These are phyloP conservation scores for Trichothecium sympodiale DNA, from an alignment of 2,329 filamentous ascomycete species.

Conservation along the genomic window DNA sequence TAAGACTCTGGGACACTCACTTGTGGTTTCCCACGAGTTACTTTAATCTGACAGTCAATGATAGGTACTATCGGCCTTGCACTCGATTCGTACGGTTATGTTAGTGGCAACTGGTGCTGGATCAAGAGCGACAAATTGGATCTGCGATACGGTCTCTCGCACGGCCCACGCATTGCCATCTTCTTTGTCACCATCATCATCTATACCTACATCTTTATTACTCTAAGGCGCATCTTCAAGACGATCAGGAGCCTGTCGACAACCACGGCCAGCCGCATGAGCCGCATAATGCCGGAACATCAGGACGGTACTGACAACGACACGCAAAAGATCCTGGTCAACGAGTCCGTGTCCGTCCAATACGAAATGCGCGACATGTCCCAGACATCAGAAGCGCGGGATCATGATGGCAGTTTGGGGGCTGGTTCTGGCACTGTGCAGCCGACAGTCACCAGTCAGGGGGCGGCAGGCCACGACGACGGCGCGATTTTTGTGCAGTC, in stretches of 20 bases:
- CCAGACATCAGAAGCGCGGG: constrained; percentile 1
- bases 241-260: constrained; percentile 1
- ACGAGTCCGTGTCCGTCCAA: constrained; percentile 6
- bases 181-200: constrained; percentile 27
- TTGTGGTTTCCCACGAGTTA: background rate
- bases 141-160: constrained; percentile 31
- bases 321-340: constrained; percentile 6
- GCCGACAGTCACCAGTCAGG: constrained; percentile 2
- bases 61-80: constrained; percentile 3
- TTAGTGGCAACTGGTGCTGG: constrained; percentile 38
- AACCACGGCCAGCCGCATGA: too few species aligned
- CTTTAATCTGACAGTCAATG: background rate
- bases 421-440: constrained; percentile 3
- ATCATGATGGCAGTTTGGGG: background rate
- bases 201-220: constrained; percentile 27
- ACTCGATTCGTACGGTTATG: constrained; percentile 7
- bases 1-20: constrained; percentile 1
- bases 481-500: constrained; percentile 3
- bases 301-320: constrained; percentile 4
- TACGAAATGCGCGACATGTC: constrained; percentile 6
- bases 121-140: constrained; percentile 23
- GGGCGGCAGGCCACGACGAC: constrained; percentile 1
- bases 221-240: constrained; percentile 2
- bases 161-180: constrained; percentile 33
- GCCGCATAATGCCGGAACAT: constrained; percentile 1